phyloP scores from a whole-genome alignment of 306 rosid genomes.

The Pterocarpus macrocarpus region DNA sequence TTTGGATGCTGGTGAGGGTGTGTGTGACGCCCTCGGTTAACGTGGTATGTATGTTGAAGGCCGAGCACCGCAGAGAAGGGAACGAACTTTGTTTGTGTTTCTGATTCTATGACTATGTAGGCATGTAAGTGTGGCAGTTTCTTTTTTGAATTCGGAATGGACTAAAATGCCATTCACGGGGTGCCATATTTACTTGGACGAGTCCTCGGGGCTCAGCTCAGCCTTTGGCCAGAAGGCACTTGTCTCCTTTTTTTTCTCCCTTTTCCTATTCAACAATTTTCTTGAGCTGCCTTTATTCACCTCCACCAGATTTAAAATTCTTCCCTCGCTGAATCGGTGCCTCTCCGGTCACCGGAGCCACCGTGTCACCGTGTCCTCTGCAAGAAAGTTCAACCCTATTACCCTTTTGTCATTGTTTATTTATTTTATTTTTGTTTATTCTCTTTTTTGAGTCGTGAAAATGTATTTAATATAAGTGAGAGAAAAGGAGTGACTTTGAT shows the following conservation, averaged over 20 bases:
- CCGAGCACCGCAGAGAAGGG: background rate
- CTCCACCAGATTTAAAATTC: constrained; percentile 31
- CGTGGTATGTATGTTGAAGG: background rate
- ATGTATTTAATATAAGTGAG: background rate
- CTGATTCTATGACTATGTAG: background rate
- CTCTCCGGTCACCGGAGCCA: constrained; percentile 39
- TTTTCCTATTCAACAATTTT: constrained; percentile 1
- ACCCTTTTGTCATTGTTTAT: background rate
- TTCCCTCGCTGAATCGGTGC: constrained; percentile 40
- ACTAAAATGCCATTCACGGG: constrained; percentile 57
- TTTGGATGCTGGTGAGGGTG: background rate
- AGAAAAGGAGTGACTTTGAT: constrained; percentile 56
- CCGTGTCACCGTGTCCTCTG: background rate
- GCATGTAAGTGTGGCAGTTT: constrained; percentile 37
- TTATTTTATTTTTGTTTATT: background rate
- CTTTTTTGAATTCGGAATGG: constrained; percentile 14
- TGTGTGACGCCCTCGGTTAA: constrained; percentile 11
- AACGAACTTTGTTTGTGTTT: background rate
- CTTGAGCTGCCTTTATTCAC: constrained; percentile 33
- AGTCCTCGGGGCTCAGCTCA: background rate
- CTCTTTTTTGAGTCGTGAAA: background rate
- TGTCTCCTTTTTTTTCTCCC: constrained; percentile 39
- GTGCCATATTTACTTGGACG: background rate
- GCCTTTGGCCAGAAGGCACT: constrained; percentile 8
- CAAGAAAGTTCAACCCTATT: background rate